Evolutionary conservation across 768 basidiomycete species (phyloP), one percentile per base, ranked within the genome.

Genomic region (Termitomyces sp.): DNA sequence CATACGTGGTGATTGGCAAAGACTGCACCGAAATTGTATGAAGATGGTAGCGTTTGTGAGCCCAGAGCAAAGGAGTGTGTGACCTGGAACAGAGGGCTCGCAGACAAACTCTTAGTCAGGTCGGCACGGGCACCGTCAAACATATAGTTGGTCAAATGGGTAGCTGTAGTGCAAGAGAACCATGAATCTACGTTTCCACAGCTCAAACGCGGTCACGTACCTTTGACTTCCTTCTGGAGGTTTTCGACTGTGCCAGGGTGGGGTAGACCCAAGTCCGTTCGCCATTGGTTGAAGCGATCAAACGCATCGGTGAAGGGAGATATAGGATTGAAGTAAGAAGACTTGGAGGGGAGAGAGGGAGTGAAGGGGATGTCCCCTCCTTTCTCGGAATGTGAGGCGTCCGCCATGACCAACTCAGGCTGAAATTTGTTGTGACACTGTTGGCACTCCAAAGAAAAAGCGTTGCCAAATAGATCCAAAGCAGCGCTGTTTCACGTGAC

Each of bases 121-220:
- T 99, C 97, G 36, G 96, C 97, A 67, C 96, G 84, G 32, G 91
- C 97, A 66, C 97, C 97, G 79, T 99, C 97, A 74, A 98, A 98
- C 71, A 94, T 87, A 78, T 90, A 96, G 79, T 96, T 97, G 49
- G 89, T 91, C 54, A 98, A 77, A 69, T 94, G 94, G 13, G 94
- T 96, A 57, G 85, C 96, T 98, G 74, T 2, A 35, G 38, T 36
- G 46, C 57, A 28, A 2, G 54, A 58, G 24, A 48, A 35, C 11
- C 52, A 62, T 60, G 56, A 67, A 44, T 42, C 20, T 56, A 40
- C 55, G 5, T 40, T 58, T 45, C 35, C 45, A 54, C 20, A 28
- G 49, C 28, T 35, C 49, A 45, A 48, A 48, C 59, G 45, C 56
- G 36, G 39, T 38, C 38, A 74, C 86, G 63, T 68, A 96, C 96